Evolutionary conservation across 768 basidiomycete genomes (phyloP).

Genomic region (Hericium alpestre): DNA sequence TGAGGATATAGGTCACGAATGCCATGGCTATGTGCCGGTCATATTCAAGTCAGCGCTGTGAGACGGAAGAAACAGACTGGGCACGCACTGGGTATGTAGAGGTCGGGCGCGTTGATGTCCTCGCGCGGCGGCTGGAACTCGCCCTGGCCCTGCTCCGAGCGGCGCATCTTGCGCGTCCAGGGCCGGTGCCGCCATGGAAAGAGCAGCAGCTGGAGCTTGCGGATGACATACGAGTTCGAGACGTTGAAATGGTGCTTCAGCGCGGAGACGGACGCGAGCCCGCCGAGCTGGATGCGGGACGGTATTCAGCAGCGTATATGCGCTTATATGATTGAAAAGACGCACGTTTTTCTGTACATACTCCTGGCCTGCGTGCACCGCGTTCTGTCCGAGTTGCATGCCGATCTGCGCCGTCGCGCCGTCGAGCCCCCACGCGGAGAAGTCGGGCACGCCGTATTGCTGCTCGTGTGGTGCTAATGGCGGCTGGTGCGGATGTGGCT

Average conservation of each 20-base stretch:
- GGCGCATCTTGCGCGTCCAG: slow-evolving; percentile 62
- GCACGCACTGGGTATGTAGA: slow-evolving; percentile 82
- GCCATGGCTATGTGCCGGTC: slow-evolving; percentile 64
- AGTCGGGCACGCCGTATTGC: slow-evolving; percentile 27
- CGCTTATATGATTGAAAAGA: slow-evolving; percentile 6
- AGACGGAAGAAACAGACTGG: not conserved
- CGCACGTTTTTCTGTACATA: slow-evolving; percentile 91
- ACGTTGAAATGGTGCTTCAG: slow-evolving; percentile 94
- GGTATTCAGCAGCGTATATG: not conserved
- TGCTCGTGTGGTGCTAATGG: slow-evolving; percentile 17
- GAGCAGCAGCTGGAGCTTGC: slow-evolving; percentile 77
- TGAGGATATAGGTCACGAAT: slow-evolving; percentile 87
- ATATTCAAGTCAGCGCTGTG: not conserved
- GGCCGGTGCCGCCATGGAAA: slow-evolving; percentile 93
- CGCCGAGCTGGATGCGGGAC: slow-evolving; percentile 49
- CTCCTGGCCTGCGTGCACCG: slow-evolving; percentile 88
- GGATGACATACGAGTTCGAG: slow-evolving; percentile 88
- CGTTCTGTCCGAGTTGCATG: slow-evolving; percentile 88
- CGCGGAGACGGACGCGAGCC: slow-evolving; percentile 61
- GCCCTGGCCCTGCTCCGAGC: slow-evolving; percentile 53
- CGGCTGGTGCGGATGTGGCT: not conserved
- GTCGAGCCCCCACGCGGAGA: slow-evolving; percentile 77
- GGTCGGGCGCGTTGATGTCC: slow-evolving; percentile 90
- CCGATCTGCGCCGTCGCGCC: slow-evolving; percentile 92
- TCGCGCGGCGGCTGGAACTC: slow-evolving; percentile 88